Evolutionary conservation across 2,329 filamentous ascomycete species (phyloP), one percentile per base, ranked within the genome.

Genomic region (Cladobotryum protrusum): DNA sequence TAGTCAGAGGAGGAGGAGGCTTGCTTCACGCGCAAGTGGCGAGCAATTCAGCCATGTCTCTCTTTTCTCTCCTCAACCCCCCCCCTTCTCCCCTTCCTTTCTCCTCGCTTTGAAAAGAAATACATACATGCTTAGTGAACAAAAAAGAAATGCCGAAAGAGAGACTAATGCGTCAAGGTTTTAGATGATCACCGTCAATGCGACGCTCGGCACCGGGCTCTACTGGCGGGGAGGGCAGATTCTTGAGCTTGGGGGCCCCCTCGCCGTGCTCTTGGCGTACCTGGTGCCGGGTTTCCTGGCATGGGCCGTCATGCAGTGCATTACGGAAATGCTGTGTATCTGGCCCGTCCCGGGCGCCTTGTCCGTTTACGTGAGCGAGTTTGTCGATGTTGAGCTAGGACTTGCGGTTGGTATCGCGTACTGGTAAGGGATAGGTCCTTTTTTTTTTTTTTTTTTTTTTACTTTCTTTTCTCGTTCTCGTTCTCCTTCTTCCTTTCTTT

Each of bases 291-390:
- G 63, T 9, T 20, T 62, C 36, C 47, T 65, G 8, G 56, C 61
- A 9, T 64, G 61, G 61, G 55, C 56, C 19, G 61, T 64, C n/a
- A 65, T 61, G 58, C 61, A 65, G 42, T 64, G 60, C 46, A 59
- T 64, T 35, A 59, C 61, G 17, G 62, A 65, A 40, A 54, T 65
- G 49, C 52, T 64, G 11, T 65, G 61, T 50, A 61, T 65, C 17
- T 65, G 62, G 62, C 62, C 63, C 5, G 56, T 67, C 13, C 63
- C 63, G 1, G 63, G 64, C 18, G 63, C 63, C 2, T 33, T 67
- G 18, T 59, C 59, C 5, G 58, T 62, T 39, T 67, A 63, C 39
- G 62, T 66, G 9, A 57, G 62, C 47, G 61, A 61, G 46, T 67
- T 65, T 48, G 59, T 67, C 8, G 63, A 67, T 37, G 54, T 50